Evolutionary conservation across 2,329 filamentous ascomycete genomes (phyloP), one percentile per base, ranked within the genome.

Genomic region (Orbilia blumenaviensis): DNA sequence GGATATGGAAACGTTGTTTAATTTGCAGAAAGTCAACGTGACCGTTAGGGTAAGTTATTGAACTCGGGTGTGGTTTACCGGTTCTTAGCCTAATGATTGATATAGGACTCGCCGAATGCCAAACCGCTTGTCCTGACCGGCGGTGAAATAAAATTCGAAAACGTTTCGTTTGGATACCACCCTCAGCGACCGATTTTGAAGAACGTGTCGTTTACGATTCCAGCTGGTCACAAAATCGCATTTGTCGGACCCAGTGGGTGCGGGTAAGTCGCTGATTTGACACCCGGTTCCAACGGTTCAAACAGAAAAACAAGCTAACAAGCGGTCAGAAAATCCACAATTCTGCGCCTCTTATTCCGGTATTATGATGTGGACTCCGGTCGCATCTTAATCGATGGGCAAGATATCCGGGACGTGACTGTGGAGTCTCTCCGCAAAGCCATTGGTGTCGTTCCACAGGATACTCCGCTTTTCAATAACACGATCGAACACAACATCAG

Each of bases 1-100:
- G 34, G 96, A 99, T 82, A 99, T 99, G 95, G 95, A 98, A 84
- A 98, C 95, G 0, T 87, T 99, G 4, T 99, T 99, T 86, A 97
- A 92, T 82, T 86, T 99, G 32, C 95, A 99, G 83, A 98, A 96
- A 82, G 94, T 98, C 81, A 96, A 98, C 79, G 90, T 97, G 10
- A 89, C 88, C 38, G 91, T 99, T 81, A 90, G 89, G 80, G 77
- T 78, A 61, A n/a, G 61, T 36, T 23, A 21, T 10, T 5, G n/a
- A 44, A 25, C 10, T 3, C 7, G 18, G 14, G n/a, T 41, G 29
- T 10, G 7, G 25, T n/a, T 60, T 66, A 14, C 7, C 29, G 9
- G n/a, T 3, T 23, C 5, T 27, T 25, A 16, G 14, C n/a, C 54
- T 71, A 54, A 64, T 38, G 23, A 36, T 23, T 18, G n/a, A 32